Evolutionary conservation across 305 asterid genomes (phyloP), one percentile per base, ranked within the genome.

Genomic region (Plantago coronopus): DNA sequence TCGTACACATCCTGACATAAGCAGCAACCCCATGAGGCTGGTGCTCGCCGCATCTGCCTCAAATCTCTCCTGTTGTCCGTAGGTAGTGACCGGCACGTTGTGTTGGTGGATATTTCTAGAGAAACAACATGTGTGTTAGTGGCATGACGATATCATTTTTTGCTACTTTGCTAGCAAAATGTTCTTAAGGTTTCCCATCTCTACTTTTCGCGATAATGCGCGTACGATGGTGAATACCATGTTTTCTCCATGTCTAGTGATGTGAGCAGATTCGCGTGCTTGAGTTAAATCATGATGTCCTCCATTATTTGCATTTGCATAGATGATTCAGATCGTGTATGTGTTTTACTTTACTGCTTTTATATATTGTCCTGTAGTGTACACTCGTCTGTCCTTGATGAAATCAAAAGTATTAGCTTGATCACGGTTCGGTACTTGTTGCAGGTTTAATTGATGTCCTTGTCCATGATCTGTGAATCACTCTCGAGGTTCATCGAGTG

Each of bases 251-350:
- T 77, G 75, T 75, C 75, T 79, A 53, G 63, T 65, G 53, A 62
- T 54, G 61, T 48, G 43, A 72, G 59, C 74, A 69, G 29, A 48
- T 48, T 69, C 74, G 85, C 91, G 84, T 83, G 87, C 79, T 77
- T 43, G 73, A 25, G 29, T 59, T 19, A 55, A 46, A 81, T 84
- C 71, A 84, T 81, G 61, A 10, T 84, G 91, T 83, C 81, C 59
- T 72, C 90, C 90, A 83, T 74, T 83, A 63, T 42, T 57, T 64
- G 5, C 25, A 13, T 63, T 6, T 50, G 38, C 48, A 50, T 23
- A 12, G 20, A 20, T 46, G 12, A 38, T 38, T 38, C 50, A 65
- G 17, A 31, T 27, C 34, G 7, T 27, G 31, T 25, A 25, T 25
- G 2, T 25, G 31, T 2, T 2, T 25, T 25, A 25, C 31, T 25